These are phyloP conservation scores for Aureobasidium sp. DNA, from an alignment of 2,329 filamentous ascomycete genomes.

Conservation along the genomic window DNA sequence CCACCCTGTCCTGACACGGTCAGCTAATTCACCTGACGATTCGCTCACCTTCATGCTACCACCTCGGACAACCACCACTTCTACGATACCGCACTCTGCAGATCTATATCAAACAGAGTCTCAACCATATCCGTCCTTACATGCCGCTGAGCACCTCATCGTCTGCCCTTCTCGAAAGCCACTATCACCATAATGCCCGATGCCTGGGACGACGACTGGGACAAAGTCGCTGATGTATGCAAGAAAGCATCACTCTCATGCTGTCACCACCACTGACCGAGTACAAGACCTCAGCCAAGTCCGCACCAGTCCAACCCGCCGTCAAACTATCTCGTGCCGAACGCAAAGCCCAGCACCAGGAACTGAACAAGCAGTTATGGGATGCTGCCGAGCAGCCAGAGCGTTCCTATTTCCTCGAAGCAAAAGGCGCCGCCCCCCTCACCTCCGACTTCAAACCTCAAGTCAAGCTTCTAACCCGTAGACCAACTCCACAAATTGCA, in stretches of 20 bases:
- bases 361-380: conserved; percentile 81
- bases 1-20: conserved; percentile 30
- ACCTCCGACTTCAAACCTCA: conserved; percentile 69
- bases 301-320: conserved; percentile 25
- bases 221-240: conserved; percentile 62
- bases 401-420: conserved; percentile 66
- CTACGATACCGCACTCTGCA: background rate
- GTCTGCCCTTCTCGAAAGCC: conserved; percentile 18
- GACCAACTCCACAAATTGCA: conserved; percentile 55
- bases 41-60: conserved; percentile 20
- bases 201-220: conserved; percentile 93
- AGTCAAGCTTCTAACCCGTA: conserved; percentile 77
- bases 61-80: background rate
- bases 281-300: conserved; percentile 25
- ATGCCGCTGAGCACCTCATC: background rate
- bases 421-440: conserved; percentile 50
- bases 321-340: conserved; percentile 63
- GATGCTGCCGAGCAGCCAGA: conserved; percentile 77
- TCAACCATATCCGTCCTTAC: no score
- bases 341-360: conserved; percentile 68
- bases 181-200: conserved; percentile 50
- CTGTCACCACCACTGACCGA: conserved; percentile 20
- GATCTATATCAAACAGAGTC: background rate
- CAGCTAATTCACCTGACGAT: no score
- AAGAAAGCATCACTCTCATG: background rate